Evolutionary conservation across 176 grass and related monocot genomes (phyloP).

Genomic region (maize (Zea mays)): Zm-B73-REFERENCE-NAM-5.0 NC_050103.1:37762501-37763000

Average conservation of each 20-base stretch:
- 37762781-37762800: neutral
- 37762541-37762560: conserved; percentile 66
- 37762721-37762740: conserved; percentile 78
- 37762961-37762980: conserved; percentile 46
- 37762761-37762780: neutral
- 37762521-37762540: conserved; percentile 57
- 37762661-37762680: conserved; percentile 82
- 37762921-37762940: conserved; percentile 45
- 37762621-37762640: neutral
- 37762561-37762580: too few species aligned
- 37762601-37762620: too few species aligned
- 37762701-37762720: conserved; percentile 91
- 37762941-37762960: conserved; percentile 53
- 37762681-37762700: conserved; percentile 88
- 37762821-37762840: neutral
- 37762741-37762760: conserved; percentile 85
- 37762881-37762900: conserved; percentile 55
- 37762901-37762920: conserved; percentile 63
- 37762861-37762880: conserved; percentile 35
- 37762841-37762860: conserved; percentile 55
- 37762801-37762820: neutral
- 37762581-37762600: neutral
- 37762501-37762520: conserved; percentile 56
- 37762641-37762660: conserved; percentile 85
- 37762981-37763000: conserved; percentile 24